Evolutionary conservation across 495 filamentous ascomycete genomes (phyloP).

Genomic region (Daldinia vernicosa): DNA sequence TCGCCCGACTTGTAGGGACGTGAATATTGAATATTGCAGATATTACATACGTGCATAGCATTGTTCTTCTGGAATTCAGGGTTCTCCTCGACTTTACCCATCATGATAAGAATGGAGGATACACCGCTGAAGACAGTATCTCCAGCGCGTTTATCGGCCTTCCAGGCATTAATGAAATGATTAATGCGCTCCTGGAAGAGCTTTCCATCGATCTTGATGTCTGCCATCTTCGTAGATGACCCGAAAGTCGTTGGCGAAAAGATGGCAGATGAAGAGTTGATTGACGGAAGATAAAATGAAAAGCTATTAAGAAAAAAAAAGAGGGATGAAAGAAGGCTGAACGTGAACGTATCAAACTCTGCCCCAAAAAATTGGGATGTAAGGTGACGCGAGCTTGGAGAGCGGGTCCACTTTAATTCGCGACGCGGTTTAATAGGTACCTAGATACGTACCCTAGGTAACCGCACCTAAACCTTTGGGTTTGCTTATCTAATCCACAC

Average conservation of each 20-base stretch:
- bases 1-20: background rate
- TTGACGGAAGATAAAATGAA: conserved; percentile 19
- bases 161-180: conserved; percentile 89
- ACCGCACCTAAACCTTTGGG: background rate
- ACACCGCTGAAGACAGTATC: conserved; percentile 85
- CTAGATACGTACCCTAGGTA: background rate
- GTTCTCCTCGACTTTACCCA: conserved; percentile 92
- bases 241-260: conserved; percentile 31
- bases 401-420: conserved; percentile 31
- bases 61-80: conserved; percentile 91
- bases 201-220: conserved; percentile 89
- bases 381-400: conserved; percentile 38
- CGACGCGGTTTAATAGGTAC: conserved; percentile 41
- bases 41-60: conserved; percentile 84
- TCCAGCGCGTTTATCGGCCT: conserved; percentile 85
- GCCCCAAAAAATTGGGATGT: conserved; percentile 28
- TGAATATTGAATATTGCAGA: background rate
- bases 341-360: conserved; percentile 18
- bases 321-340: conserved; percentile 33
- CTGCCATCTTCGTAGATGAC: conserved; percentile 59
- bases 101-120: conserved; percentile 83
- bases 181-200: conserved; percentile 91
- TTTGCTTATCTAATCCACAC: background rate
- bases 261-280: conserved; percentile 29
- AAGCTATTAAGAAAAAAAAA: conserved; percentile 38